Base-by-base conservation (phyloP, 75 land plant genomes). In the Ceratopteris richardii region DNA sequence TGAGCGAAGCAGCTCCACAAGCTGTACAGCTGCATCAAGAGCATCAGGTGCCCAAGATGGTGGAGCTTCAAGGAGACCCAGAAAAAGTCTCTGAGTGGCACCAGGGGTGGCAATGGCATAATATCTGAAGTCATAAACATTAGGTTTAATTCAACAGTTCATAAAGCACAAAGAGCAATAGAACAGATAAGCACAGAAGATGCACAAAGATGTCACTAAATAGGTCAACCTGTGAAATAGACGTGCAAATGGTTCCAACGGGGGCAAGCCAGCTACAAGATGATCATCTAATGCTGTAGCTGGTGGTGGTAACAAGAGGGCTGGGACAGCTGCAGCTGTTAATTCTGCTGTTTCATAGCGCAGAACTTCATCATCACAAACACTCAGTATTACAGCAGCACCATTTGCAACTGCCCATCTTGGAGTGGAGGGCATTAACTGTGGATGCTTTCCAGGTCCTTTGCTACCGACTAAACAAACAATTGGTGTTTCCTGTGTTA, bases 21-120 rank as follows among this genome's bases (percentile, higher is more conserved):
- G 76, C 60, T 86, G 90, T 18, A 90, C 96, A 50, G 96, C 96
- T 55, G 90, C 96, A 76, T 86, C 96, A 59, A 90, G 84, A 37
- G 96, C 96, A 83, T 90, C 96, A 31, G 96, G 96, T 44, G 96
- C 90, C 96, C 96, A 90, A 37, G 96, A 86, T 23, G 91, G 91
- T 46, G 96, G 96, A 48, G 96, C 96, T 69, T 90, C 96, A 14
- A 90, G 66, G 50, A 90, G 84, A 50, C 96, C 96, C 57, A 90
- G 75, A 54, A 90, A 86, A 51, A 90, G 78, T 55, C 96, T 75
- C 62, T 82, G 91, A 4, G 96, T 90, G 16, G 96, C 91, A 80
- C 91, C 89, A 58, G 96, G 90, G 51, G 87, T 78, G 29, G 96
- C 91, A 63, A 90, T 83, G 31, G 96, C 90, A 73, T 90, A 90